Evolutionary conservation across 2,329 filamentous ascomycete genomes (phyloP), one percentile per base, ranked within the genome.

Genomic region (Colletotrichum kahawae): DNA sequence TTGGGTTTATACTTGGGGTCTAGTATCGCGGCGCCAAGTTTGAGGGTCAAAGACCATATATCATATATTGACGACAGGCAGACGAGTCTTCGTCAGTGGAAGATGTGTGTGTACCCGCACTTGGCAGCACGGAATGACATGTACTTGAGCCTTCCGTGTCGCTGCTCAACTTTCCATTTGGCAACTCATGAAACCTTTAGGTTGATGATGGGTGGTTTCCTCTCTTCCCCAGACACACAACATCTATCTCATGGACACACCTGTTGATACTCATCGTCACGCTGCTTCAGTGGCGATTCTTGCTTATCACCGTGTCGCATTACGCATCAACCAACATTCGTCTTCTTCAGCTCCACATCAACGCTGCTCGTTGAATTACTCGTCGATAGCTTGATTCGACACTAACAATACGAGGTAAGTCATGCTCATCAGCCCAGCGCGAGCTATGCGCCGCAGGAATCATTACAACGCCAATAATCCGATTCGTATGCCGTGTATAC

Each of bases 381-480:
- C 21, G 16, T 31, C 38, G 36, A 48, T 13, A 31, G 10, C 48
- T 27, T 60, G 63, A 51, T 67, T 64, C 34, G 14, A 70, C 33
- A 73, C 66, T 73, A 73, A 59, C 57, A 70, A 12, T 73, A 51
- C 57, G 21, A 29, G 18, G 27, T 59, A 64, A 69, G 57, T 51
- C 24, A 64, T 70, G 51, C 21, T 48, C 48, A 43, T 34, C 63
- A 73, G 57, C 21, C 31, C 66, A 9, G 71, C 60, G 57, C 24
- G 24, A 27, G 16, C 16, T 67, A 21, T 33, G 66, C 66, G 51
- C 27, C 13, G 14, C 43, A 38, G 34, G 43, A 68, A 27, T 31
- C 64, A 54, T 24, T 33, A 12, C 18, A 62, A 69, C 56, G 56
- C 67, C 67, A 54, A n/a, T 54, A 34, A n/a, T 62, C 56, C n/a